Conservation (phyloP, 139 green algal genomes). For the Helicosporidium sp. region DNA sequence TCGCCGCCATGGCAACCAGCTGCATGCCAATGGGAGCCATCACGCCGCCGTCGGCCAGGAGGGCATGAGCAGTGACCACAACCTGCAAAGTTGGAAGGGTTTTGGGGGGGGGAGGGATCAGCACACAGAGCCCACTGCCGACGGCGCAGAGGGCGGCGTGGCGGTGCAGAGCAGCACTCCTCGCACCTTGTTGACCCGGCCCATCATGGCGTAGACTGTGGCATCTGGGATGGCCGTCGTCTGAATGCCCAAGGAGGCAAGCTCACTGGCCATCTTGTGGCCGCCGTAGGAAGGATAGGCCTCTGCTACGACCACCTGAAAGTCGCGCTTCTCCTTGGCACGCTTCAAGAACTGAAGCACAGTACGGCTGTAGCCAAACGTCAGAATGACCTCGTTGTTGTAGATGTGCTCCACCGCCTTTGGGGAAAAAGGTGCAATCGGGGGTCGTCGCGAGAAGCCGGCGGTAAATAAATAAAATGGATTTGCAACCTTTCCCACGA, state of each 20-base stretch:
- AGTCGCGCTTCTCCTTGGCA: constrained; percentile 71
- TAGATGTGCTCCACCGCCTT: constrained; percentile 84
- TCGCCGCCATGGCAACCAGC: constrained; percentile 67
- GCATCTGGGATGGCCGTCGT: constrained; percentile 74
- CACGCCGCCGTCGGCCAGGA: constrained; percentile 86
- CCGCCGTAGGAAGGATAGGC: constrained; percentile 63
- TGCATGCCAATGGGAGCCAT: constrained; percentile 56
- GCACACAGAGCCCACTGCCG: too few species aligned
- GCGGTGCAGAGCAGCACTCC: too few species aligned
- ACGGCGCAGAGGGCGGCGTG: too few species aligned
- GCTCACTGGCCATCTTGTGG: constrained; percentile 58
- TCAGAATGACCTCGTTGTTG: constrained; percentile 76
- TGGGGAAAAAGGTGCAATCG: neutral
- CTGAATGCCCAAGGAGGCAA: constrained; percentile 56
- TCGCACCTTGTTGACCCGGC: constrained; percentile 84
- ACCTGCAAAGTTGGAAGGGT: too few species aligned
- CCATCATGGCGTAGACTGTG: constrained; percentile 93
- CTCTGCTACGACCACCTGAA: constrained; percentile 87
- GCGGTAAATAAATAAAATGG: neutral
- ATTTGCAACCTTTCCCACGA: neutral
- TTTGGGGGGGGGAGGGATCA: too few species aligned
- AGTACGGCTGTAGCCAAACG: constrained; percentile 55
- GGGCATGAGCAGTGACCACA: constrained; percentile 62
- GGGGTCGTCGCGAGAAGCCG: neutral
- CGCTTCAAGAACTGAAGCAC: constrained; percentile 62